Evolutionary conservation across 2,329 filamentous ascomycete genomes (phyloP).

Genomic region (Diaporthe citriasiana): DNA sequence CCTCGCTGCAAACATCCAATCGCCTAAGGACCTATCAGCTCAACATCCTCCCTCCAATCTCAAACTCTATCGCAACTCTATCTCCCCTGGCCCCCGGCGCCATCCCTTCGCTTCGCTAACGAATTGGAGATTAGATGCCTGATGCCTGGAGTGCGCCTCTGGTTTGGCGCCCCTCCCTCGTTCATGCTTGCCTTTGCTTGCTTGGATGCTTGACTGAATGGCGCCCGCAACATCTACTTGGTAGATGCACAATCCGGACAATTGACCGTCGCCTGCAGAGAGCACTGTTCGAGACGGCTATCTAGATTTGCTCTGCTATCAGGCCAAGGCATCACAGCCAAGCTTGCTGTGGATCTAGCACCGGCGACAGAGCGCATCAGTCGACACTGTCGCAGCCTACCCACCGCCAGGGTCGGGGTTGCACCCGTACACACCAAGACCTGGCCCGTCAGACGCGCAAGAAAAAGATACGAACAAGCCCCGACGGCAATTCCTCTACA

Average conservation of each 20-base stretch:
- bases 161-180: background rate
- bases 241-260: background rate
- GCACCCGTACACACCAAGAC: conserved; percentile 42
- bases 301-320: background rate
- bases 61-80: conserved; percentile 35
- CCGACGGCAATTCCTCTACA: background rate
- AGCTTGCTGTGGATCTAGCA: background rate
- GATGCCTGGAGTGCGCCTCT: background rate
- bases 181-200: conserved; percentile 12
- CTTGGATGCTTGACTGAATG: conserved; percentile 3
- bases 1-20: conserved; percentile 20
- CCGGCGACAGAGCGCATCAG: background rate
- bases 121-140: background rate
- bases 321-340: background rate
- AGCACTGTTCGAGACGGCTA: conserved; percentile 12
- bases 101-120: conserved; percentile 14
- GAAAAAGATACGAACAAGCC: conserved; percentile 7
- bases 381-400: conserved; percentile 13
- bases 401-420: background rate
- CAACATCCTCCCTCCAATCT: conserved; percentile 17
- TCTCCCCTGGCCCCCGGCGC: conserved; percentile 15
- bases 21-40: conserved; percentile 24
- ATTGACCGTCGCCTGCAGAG: background rate
- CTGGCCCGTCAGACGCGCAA: conserved; percentile 45
- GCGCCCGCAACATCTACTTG: background rate